Base-by-base conservation (phyloP, 2,329 filamentous ascomycete species). In the Colletotrichum tropicale region DNA sequence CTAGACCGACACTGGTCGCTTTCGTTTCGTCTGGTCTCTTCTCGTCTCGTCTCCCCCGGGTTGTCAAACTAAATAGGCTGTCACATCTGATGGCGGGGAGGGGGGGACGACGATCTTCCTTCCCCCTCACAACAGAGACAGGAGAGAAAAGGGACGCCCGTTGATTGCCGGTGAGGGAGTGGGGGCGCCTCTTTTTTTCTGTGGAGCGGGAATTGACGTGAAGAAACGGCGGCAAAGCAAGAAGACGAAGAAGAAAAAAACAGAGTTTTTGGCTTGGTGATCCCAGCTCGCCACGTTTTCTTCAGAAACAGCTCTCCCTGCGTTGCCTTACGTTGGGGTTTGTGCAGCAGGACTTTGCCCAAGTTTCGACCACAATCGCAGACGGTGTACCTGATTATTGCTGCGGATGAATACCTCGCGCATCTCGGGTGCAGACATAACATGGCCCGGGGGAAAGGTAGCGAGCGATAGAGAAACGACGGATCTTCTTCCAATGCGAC, bases 221-320 rank as follows among this genome's bases (percentile, higher is more conserved):
- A 64, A 38, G 61, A 64, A 21, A 62, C n/a, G 18, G 43, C 43
- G 28, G 60, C 61, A 26, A 64, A 64, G 65, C 38, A 28, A 60
- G 34, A 21, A 28, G 32, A 13, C 12, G 24, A 28, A 28, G 36
- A 66, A 32, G 38, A 24, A 34, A 52, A 60, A n/a, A 67, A 38
- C 15, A 52, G n/a, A 36, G 26, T 58, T 30, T 52, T 62, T 64
- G 38, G 58, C 12, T 32, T 60, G 43, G 15, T 52, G 48, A 73
- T 68, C 73, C 73, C n/a, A 48, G 73, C 24, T 68, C 32, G 73
- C 73, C 73, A 75, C 73, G 73, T 75, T 72, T 75, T 68, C 55
- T 73, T 55, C 26, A 62, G 36, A 55, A 12, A 21, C 18, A 34
- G 38, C 13, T 34, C 32, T 36, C 18, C 36, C 48, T 52, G 15